Base-by-base conservation (phyloP, 768 basidiomycete species). In the Xerocomellus amylosporus region DNA sequence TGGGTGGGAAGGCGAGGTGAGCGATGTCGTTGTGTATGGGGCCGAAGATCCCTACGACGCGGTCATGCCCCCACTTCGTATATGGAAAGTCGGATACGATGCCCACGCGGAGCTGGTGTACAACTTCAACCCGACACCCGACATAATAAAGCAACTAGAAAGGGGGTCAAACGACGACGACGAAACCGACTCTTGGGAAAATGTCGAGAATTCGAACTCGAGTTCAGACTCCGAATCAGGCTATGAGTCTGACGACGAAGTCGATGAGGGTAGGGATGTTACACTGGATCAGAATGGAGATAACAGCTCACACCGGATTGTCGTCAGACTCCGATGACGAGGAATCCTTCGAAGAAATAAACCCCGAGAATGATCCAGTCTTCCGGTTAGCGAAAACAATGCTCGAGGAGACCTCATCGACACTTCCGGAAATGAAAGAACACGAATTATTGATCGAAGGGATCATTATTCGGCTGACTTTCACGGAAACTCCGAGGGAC, bases 381-480 rank as follows among this genome's bases (percentile, higher is more conserved):
- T 49, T 46, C 30, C 34, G 6, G 12, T 22, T 51, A 15, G 41
- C 49, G 1, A 37, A 48, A 46, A 17, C 4, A 13, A 51, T 39
- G 13, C 15, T 19, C 5, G 9, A 45, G 8, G 40, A 48, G 22
- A 45, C n/a, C 8, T 49, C 39, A 10, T 5, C 22, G 5, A 10
- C n/a, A 19, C 51, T 40, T 30, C 20, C 24, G 1, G 5, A 8
- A 14, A 19, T 51, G 26, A 19, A 38, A 14, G 15, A 8, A 31
- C n/a, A 41, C 15, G 58, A 59, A 37, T 10, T 58, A 20, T 2
- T 58, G 26, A 44, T 58, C 37, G 58, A 59, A 6, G 58, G 47
- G 1, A 49, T 58, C 5, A 15, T 53, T 6, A 6, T 58, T 22
- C 38, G 5, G n/a, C 5, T 42, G 22, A 34, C 4, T 14, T 31